Evolutionary conservation across 2,329 filamentous ascomycete species (phyloP), one percentile per base, ranked within the genome.

Genomic region (Xylaria sp.): DNA sequence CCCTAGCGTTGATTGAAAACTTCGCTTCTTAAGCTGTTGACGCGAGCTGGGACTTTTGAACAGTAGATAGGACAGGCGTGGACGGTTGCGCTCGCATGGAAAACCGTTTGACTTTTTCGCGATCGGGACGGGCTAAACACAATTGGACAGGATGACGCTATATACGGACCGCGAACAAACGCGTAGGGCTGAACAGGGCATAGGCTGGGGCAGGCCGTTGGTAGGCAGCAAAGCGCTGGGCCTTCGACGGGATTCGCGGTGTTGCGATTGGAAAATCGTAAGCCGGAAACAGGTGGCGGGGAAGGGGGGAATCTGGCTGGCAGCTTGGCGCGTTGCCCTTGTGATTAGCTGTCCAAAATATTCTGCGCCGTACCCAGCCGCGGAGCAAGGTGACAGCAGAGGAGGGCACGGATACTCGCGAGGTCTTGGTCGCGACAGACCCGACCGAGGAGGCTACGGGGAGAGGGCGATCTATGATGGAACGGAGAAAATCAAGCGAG

Each of bases 251-350:
- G 50, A 48, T 56, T 54, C 44, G 59, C 20, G 20, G 44, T 49
- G 56, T 52, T 62, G 59, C 56, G 56, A 62, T 60, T 51, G 52
- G 56, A 54, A 52, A 53, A 56, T 62, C 45, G 57, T 60, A 57
- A 60, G 56, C 56, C 53, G 56, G 56, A 50, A 59, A 52, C 54
- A 49, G 56, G 40, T 60, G 56, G 59, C 56, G 59, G 59, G 59
- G 59, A 57, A 62, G 56, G 56, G 56, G 59, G 50, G 50, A 41
- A 56, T 46, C 53, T 22, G 20, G 40, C 29, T 50, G 52, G 48
- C 43, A 50, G 59, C 56, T 59, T 57, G 59, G 59, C 59, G 59
- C 56, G 57, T 62, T 48, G 57, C 48, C 52, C 52, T n/a, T n/a
- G n/a, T n/a, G n/a, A 55, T 52, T 48, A 52, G 44, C 44, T 44